Base-by-base conservation (phyloP, 106 monocot species). In the Allium sativum region DNA sequence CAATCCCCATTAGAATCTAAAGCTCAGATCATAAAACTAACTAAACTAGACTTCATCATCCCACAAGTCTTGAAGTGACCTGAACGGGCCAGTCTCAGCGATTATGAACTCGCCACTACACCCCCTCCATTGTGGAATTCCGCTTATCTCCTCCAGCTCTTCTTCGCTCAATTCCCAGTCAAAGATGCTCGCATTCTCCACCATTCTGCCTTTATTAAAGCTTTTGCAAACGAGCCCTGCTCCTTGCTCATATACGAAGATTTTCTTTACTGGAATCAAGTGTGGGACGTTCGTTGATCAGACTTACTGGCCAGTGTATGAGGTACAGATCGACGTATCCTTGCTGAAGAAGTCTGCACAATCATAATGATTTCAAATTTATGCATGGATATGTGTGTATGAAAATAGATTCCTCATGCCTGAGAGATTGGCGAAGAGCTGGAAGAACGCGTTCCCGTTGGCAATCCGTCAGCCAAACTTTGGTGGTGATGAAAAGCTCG, bases 401-500 rank as follows among this genome's bases (percentile, higher is more conserved):
- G 15, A 15, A 50, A 50, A 50, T 50, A 7, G 11, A 0, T 17
- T 15, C 13, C 4, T 4, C 5, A 17, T 56, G 80, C 87, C 46
- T 59, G 31, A 88, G 78, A 42, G 76, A 75, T 10, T 53, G 65
- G 6, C 40, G 58, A 18, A 82, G 63, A 2, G 82, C 61, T n/a
- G 77, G 80, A 42, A 84, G 21, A 11, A 84, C 84, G 3, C 70
- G 70, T 0, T 74, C 71, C 22, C 67, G 73, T 55, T 77, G 66
- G 44, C 70, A 70, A 1, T 77, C 73, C 1, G 9, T 59, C 59
- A 73, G 66, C 80, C 84, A 84, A 6, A 81, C 58, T 56, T 85
- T 85, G 21, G 84, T 69, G 5, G 86, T 86, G 55, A 86, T 44
- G 65, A 79, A 86, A 45, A 82, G 43, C 64, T 86, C 85, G 9